phyloP scores from a whole-genome alignment of 257 asterid genomes.

The Capsicum baccatum region DNA sequence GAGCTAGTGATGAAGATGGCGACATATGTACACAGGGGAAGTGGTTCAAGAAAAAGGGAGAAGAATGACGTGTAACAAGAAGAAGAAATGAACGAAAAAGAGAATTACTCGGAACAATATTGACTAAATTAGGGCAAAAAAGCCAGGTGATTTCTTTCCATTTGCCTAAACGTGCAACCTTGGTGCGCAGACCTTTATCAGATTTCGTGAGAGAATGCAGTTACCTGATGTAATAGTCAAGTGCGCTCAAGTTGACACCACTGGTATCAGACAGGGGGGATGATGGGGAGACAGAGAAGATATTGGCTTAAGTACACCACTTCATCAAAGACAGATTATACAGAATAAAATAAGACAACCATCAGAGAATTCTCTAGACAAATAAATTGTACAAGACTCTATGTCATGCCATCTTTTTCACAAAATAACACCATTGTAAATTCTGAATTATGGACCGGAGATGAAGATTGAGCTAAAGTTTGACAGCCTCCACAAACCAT shows the following conservation, averaged over 20 bases:
- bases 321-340: neutral
- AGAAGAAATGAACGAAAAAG: neutral
- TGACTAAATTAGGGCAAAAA: neutral
- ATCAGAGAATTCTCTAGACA: conserved; percentile 2
- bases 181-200: neutral
- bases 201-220: neutral
- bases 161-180: neutral
- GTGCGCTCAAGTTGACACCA: neutral
- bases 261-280: neutral
- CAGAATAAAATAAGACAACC: neutral
- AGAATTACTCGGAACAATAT: neutral
- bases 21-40: neutral
- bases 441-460: neutral
- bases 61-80: neutral
- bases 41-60: neutral
- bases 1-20: conserved; percentile 3
- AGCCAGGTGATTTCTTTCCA: neutral
- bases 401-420: neutral
- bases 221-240: neutral
- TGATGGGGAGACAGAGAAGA: neutral
- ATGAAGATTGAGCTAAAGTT: neutral
- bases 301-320: neutral
- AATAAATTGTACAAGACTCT: conserved; percentile 6
- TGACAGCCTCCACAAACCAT: conserved; percentile 10
- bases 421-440: neutral